Conservation (phyloP, 2,329 filamentous ascomycete species). For the Cercospora citrullina region DNA sequence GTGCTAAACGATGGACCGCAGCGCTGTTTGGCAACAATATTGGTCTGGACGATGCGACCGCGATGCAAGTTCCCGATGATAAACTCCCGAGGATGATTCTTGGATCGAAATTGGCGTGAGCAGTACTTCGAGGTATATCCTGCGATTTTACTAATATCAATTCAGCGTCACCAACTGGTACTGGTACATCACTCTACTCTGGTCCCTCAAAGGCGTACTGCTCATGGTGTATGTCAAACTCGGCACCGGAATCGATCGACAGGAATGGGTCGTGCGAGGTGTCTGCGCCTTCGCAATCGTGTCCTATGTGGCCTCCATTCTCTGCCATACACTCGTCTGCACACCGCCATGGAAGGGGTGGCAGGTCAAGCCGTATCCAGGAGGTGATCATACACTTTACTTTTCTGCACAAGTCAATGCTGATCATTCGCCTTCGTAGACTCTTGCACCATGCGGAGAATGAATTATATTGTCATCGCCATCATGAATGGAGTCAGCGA, state of each 20-base stretch:
- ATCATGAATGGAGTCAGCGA: conserved; percentile 63
- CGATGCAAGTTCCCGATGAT: conserved; percentile 32
- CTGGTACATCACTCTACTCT: conserved; percentile 40
- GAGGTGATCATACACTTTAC: background rate
- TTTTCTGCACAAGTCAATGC: background rate
- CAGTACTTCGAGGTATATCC: no score
- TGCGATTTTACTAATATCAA: conserved; percentile 7
- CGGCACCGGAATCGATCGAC: conserved; percentile 34
- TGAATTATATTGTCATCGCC: conserved; percentile 61
- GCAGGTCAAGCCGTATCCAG: conserved; percentile 37
- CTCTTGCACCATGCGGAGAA: conserved; percentile 37
- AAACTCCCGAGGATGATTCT: conserved; percentile 29
- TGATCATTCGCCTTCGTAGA: background rate
- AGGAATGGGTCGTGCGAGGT: conserved; percentile 29
- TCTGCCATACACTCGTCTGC: conserved; percentile 38
- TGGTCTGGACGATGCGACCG: conserved; percentile 33
- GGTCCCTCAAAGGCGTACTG: conserved; percentile 39
- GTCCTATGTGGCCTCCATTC: conserved; percentile 35
- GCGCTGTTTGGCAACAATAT: conserved; percentile 37
- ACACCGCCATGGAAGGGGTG: conserved; percentile 35
- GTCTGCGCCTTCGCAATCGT: conserved; percentile 31
- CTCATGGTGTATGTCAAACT: conserved; percentile 37
- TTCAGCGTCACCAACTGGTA: conserved; percentile 37
- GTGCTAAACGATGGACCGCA: conserved; percentile 10
- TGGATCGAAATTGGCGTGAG: conserved; percentile 36